Conservation (phyloP, 257 asterid species). For the Solanum ossicruentum region DNA sequence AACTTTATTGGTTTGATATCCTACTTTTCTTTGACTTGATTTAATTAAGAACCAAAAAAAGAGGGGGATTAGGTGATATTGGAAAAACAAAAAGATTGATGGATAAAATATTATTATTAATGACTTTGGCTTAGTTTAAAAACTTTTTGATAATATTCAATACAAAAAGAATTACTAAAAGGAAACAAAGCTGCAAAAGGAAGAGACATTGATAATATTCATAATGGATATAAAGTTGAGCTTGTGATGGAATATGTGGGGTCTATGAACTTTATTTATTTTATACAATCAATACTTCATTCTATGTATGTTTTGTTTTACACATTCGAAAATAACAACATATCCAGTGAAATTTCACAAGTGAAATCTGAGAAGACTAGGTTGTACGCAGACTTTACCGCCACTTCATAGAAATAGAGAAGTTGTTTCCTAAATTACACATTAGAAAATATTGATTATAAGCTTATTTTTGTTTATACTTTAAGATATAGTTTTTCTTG, state of each 20-base stretch:
- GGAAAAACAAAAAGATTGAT: neutral
- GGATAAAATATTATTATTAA: neutral
- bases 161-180: neutral
- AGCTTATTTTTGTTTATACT: too few relatives aligned
- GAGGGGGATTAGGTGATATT: neutral
- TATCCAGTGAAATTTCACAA: too few relatives aligned
- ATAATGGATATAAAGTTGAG: neutral
- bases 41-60: neutral
- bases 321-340: neutral
- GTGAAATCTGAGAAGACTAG: too few relatives aligned
- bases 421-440: too few relatives aligned
- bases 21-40: neutral
- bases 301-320: too few relatives aligned
- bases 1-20: neutral
- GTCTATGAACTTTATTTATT: neutral
- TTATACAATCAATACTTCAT: neutral
- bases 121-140: neutral
- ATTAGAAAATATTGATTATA: neutral
- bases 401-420: too few relatives aligned
- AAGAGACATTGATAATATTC: neutral
- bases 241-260: neutral
- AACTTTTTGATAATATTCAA: neutral
- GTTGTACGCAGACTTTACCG: too few relatives aligned
- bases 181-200: neutral
- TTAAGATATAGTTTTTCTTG: too few relatives aligned